Evolutionary conservation across 176 grass and related monocot genomes (phyloP).

Genomic region (Oropetium thomaeum): DNA sequence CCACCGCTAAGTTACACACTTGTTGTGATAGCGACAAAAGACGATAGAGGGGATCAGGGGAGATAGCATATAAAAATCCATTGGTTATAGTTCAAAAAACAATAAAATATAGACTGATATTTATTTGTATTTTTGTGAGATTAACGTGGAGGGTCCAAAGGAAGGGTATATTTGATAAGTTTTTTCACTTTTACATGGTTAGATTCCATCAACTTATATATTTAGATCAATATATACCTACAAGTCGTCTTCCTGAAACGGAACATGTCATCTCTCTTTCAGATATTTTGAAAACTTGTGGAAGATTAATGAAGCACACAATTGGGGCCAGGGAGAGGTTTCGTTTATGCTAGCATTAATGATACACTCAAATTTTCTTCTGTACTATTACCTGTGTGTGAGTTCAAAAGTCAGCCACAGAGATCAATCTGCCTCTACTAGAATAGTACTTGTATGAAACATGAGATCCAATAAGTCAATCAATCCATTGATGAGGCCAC

Average conservation of each 20-base stretch:
- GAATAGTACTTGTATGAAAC: constrained; percentile 6
- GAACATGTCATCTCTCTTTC: background rate
- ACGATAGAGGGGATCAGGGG: no score
- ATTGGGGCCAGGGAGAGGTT: background rate
- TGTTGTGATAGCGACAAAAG: no score
- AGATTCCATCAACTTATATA: background rate
- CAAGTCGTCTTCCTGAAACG: background rate
- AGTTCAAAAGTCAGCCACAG: background rate
- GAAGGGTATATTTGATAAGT: background rate
- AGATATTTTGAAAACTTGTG: background rate
- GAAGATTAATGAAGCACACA: background rate
- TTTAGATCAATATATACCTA: background rate
- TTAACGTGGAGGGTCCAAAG: background rate
- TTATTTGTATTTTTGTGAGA: background rate
- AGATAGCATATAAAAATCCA: background rate
- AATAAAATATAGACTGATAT: background rate
- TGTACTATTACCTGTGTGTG: no score
- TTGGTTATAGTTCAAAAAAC: background rate
- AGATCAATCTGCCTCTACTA: background rate
- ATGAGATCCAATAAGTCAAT: background rate
- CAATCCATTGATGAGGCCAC: background rate
- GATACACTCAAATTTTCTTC: background rate
- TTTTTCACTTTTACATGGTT: background rate
- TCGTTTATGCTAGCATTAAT: background rate
- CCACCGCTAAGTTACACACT: no score